A percentile compares a stretch with the other conserved stretches of the same genome.
Conservation (phyloP, 805 yeast species). For the Allodekkera sacchari region DNA sequence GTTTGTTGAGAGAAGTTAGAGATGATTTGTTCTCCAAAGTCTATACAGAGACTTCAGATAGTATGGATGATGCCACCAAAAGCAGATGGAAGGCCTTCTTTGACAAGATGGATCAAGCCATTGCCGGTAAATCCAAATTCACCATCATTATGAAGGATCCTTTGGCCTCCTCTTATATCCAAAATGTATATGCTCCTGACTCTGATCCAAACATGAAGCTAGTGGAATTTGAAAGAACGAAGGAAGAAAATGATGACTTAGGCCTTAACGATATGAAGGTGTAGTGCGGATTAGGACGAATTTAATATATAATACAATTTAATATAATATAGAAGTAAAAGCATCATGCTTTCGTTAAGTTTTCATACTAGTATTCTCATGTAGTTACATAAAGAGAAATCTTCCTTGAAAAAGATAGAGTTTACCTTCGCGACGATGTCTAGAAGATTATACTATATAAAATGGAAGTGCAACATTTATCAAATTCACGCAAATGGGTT, state of each 20-base stretch:
- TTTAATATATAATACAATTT: slow-evolving; percentile 1
- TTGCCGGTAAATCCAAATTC: slow-evolving; percentile 73
- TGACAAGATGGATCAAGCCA: slow-evolving; percentile 63
- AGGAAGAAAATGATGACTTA: slow-evolving; percentile 82
- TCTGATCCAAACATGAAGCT: slow-evolving; percentile 91
- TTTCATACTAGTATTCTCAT: neutral
- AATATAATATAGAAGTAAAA: too few species aligned
- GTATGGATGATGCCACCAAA: slow-evolving; percentile 75
- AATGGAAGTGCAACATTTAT: too few species aligned
- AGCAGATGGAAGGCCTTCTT: slow-evolving; percentile 80
- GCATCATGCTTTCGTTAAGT: too few species aligned
- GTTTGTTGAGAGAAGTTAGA: slow-evolving; percentile 77
- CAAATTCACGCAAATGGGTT: too few species aligned
- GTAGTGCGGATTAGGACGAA: too few species aligned
- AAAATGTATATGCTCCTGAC: slow-evolving; percentile 98
- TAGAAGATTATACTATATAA: too few species aligned
- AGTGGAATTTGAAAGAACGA: slow-evolving; percentile 85
- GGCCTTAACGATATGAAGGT: slow-evolving; percentile 58
- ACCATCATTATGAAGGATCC: slow-evolving; percentile 92
- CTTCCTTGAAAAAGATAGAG: too few species aligned
- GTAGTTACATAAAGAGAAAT: too few species aligned
- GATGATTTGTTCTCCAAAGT: slow-evolving; percentile 86
- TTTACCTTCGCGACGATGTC: too few species aligned
- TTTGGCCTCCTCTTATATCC: slow-evolving; percentile 88
- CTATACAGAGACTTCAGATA: slow-evolving; percentile 78